phyloP scores from a whole-genome alignment of 2,329 filamentous ascomycete genomes.

The Talaromyces sp. region DNA sequence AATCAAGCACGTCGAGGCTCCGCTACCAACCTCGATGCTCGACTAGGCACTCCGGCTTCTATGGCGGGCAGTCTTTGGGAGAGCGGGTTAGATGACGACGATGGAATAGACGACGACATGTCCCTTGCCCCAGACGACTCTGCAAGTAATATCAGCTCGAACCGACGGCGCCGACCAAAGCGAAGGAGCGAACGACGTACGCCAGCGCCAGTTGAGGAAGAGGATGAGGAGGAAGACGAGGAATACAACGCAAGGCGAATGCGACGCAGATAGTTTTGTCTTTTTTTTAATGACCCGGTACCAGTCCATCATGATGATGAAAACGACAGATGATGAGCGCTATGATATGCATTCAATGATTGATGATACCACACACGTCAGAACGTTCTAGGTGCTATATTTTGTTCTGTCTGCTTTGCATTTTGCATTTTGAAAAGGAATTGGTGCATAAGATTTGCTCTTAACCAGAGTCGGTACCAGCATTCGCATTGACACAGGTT shows the following conservation, averaged over 20 bases:
- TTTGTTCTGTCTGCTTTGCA: not conserved
- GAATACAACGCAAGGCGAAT: constrained; percentile 26
- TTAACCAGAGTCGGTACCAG: not conserved
- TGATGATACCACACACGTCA: constrained; percentile 14
- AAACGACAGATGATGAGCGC: constrained; percentile 3
- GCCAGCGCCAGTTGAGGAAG: constrained; percentile 47
- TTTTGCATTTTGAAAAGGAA: constrained; percentile 1
- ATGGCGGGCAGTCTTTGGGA: constrained; percentile 35
- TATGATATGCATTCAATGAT: constrained; percentile 1
- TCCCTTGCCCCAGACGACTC: constrained; percentile 49
- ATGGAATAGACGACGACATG: constrained; percentile 41
- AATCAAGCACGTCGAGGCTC: constrained; percentile 45
- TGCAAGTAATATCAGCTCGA: constrained; percentile 50
- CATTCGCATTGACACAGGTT: too few species aligned
- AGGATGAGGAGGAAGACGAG: constrained; percentile 41
- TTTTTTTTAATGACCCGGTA: not conserved
- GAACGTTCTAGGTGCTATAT: not conserved
- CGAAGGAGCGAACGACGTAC: constrained; percentile 49
- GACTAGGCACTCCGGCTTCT: constrained; percentile 43
- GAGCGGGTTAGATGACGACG: constrained; percentile 44
- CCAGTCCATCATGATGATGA: not conserved
- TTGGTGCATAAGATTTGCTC: not conserved
- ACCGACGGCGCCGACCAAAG: constrained; percentile 44
- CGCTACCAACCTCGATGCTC: constrained; percentile 35
- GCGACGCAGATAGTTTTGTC: constrained; percentile 22